Conservation (phyloP, 495 filamentous ascomycete genomes). For the Talaromyces stipitatus region DNA sequence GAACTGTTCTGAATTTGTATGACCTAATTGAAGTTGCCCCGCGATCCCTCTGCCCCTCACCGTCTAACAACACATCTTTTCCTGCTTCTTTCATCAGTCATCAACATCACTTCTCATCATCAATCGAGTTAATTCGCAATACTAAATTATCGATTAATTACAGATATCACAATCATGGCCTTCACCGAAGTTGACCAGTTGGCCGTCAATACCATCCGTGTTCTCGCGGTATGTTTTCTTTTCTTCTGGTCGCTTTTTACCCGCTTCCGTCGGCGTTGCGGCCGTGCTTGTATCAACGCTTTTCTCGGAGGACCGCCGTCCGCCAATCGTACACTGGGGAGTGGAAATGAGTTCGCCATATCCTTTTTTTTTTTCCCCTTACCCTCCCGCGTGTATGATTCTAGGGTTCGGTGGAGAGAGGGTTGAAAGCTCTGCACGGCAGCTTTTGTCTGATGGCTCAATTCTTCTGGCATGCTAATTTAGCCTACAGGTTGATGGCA, state of each 20-base stretch:
- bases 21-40: background rate
- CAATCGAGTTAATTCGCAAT: background rate
- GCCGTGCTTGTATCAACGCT: background rate
- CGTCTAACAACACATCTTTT: background rate
- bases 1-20: background rate
- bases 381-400: background rate
- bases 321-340: background rate
- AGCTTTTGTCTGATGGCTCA: background rate
- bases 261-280: background rate
- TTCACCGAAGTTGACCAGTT: conserved; percentile 79
- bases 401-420: background rate
- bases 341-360: background rate
- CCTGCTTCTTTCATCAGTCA: background rate
- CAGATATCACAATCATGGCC: conserved; percentile 66
- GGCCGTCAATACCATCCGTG: conserved; percentile 95
- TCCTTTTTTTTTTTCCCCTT: too few species aligned
- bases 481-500: conserved; percentile 80
- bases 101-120: background rate
- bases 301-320: background rate
- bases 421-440: background rate
- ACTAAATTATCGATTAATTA: background rate
- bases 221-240: conserved; percentile 65
- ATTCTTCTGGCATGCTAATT: background rate
- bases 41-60: background rate
- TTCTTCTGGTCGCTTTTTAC: background rate